Evolutionary conservation across 768 basidiomycete genomes (phyloP), one percentile per base, ranked within the genome.

Genomic region (Amanita thiersii): DNA sequence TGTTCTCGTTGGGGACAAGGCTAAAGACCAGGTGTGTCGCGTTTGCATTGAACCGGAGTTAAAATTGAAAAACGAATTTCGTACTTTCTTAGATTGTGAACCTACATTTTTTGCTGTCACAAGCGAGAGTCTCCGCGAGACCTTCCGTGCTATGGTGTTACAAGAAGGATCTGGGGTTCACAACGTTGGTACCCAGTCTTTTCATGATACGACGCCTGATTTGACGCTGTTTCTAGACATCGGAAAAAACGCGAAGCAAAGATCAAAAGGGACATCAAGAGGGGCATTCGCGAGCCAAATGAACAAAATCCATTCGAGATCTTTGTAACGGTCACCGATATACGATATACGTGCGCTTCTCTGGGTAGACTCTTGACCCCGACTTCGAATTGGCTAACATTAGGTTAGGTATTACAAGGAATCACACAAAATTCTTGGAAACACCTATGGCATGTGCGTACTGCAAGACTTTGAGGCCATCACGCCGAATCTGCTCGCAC

Each of bases 231-330:
- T 12, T 10, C 3, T 46, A 89, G 88, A 50, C 93, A 98, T 63
- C 84, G 94, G 21, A 98, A 96, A 65, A 96, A 97, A 61, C 77
- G 92, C 37, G 94, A 98, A 61, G 86, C 83, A 20, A 98, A 93
- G 65, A 91, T 97, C 51, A 98, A 96, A 60, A 73, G 90, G 40
- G 93, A 99, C 58, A 81, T 96, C 21, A 98, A 96, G 62, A 78
- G 90, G 9, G 94, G 94, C 4, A 77, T 91, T 24, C 75, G 96
- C 18, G 94, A 99, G 54, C 79, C 85, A 2, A 93, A 96, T 56
- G 92, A 99, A 45, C 88, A 96, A 58, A 81, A 88, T 59, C 94
- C 96, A 1, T 98, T 99, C 59, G 96, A 99, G 65, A 89, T 98
- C 31, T 99, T 99, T 57, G 82, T 98, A 9, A 87, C 89, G 0